These are phyloP conservation scores for Phytopythium delawarense DNA, from an alignment of 352 stramenopile species.

Conservation along the genomic window DNA sequence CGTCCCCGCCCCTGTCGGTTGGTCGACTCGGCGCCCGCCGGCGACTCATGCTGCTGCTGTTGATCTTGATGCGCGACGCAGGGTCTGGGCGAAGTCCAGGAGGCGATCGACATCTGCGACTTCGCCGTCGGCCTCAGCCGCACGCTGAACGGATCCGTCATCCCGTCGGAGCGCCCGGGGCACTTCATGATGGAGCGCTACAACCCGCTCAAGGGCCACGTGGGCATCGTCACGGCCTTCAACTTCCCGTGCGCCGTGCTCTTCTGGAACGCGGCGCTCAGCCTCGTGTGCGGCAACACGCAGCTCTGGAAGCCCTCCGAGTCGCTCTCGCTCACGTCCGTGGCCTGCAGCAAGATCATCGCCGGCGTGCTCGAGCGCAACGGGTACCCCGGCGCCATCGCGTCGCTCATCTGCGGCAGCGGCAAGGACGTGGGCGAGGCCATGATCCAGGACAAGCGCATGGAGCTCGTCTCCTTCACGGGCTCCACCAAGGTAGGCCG, in stretches of 20 bases:
- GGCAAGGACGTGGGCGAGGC: constrained; percentile 83
- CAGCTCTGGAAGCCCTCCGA: constrained; percentile 91
- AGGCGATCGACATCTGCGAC: constrained; percentile 94
- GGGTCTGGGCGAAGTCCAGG: constrained; percentile 91
- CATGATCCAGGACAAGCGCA: constrained; percentile 79
- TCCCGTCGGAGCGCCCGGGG: constrained; percentile 86
- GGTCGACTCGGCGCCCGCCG: too few relatives aligned
- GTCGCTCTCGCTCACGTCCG: constrained; percentile 85
- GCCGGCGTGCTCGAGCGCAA: constrained; percentile 86
- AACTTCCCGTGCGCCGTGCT: constrained; percentile 91
- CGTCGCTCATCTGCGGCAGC: constrained; percentile 79
- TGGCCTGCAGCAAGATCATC: constrained; percentile 91
- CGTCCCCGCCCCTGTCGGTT: background rate
- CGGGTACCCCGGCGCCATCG: constrained; percentile 76
- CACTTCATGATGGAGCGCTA: constrained; percentile 94
- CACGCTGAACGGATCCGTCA: constrained; percentile 84
- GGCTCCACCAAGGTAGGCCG: constrained; percentile 86
- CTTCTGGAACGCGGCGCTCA: constrained; percentile 91
- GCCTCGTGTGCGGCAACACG: constrained; percentile 89
- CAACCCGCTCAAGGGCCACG: constrained; percentile 90
- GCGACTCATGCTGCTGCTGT: too few relatives aligned
- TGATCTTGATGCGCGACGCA: constrained; percentile 11
- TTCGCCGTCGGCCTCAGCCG: constrained; percentile 91
- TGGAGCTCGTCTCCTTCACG: constrained; percentile 91
- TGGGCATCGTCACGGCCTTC: constrained; percentile 93